Base-by-base conservation (phyloP, 257 asterid species). In the Misopates orontium region DNA sequence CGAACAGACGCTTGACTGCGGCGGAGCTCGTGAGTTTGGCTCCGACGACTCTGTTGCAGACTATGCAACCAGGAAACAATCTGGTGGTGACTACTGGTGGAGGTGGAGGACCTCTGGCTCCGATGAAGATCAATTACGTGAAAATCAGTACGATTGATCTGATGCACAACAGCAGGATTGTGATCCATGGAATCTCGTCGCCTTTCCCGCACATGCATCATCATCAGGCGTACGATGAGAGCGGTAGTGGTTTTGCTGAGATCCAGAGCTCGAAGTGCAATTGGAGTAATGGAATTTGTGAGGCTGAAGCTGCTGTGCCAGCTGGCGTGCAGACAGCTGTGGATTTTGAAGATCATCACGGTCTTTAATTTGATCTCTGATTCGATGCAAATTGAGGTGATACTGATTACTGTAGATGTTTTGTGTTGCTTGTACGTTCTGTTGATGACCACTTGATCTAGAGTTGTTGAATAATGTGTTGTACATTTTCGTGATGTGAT, bases 161-260 rank as follows among this genome's bases (percentile, higher is more conserved):
- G 78, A 58, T 86, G 36, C 95, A 86, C 74, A 84, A 86, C 74
- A 80, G 80, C 77, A 84, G 75, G 77, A 78, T 86, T 25, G 88
- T 78, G 69, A 66, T 86, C 71, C 95, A 86, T 51, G 88, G 75
- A 36, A 54, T 86, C 20, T 82, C 88, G 0, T 74, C 85, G 36
- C 83, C 88, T 19, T 84, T 86, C 60, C 95, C 88, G 14, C 85
- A 74, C 54, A 79, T 86, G 86, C 80, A 66, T 70, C 83, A 60
- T 56, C 79, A 71, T 45, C 76, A 42, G 41, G 42, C 62, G 68
- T 64, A 39, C 55, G 49, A 21, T 66, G 59, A 58, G 36, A 67
- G 60, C 36, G 80, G 39, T 31, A 48, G 18, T 62, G 21, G 23
- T 36, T 69, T 70, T 56, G 66, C 62, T 18, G 77, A 74, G 71